Conservation (phyloP, 169 alveolate genomes). For the Eimeria sp. region DNA sequence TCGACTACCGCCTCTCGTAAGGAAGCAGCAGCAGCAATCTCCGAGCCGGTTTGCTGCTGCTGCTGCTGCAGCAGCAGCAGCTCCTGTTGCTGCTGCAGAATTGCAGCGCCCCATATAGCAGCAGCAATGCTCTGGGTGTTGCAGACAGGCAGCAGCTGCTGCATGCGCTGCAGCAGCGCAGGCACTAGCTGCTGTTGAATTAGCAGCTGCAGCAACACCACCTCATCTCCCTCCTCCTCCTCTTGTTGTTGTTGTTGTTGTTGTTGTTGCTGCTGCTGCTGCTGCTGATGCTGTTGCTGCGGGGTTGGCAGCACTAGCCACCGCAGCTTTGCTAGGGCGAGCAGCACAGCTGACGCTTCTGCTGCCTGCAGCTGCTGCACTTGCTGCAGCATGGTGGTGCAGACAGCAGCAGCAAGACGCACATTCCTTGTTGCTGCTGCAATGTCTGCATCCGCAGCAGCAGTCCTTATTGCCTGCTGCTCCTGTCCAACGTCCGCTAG, state of each 20-base stretch:
- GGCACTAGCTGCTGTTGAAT: conserved; percentile 21
- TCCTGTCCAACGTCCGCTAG: background rate
- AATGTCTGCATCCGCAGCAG: background rate
- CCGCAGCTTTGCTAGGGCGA: conserved; percentile 51
- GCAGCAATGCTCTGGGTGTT: conserved; percentile 60
- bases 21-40: background rate
- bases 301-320: conserved; percentile 48
- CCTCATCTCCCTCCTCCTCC: too few relatives aligned
- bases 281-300: conserved; percentile 41
- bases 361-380: conserved; percentile 67
- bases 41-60: background rate
- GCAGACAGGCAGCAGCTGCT: conserved; percentile 57
- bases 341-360: conserved; percentile 60
- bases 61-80: conserved; percentile 40
- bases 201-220: conserved; percentile 35
- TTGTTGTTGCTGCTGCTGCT: conserved; percentile 46
- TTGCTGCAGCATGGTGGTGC: background rate
- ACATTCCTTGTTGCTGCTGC: background rate
- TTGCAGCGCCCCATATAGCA: conserved; percentile 55
- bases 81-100: conserved; percentile 73
- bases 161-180: conserved; percentile 56
- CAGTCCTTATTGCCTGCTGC: background rate
- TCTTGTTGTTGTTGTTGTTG: conserved; percentile 8
- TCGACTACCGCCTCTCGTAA: background rate
- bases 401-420: conserved; percentile 44